phyloP scores from a whole-genome alignment of 2,329 filamentous ascomycete species.

The Verticillium longisporum region DNA sequence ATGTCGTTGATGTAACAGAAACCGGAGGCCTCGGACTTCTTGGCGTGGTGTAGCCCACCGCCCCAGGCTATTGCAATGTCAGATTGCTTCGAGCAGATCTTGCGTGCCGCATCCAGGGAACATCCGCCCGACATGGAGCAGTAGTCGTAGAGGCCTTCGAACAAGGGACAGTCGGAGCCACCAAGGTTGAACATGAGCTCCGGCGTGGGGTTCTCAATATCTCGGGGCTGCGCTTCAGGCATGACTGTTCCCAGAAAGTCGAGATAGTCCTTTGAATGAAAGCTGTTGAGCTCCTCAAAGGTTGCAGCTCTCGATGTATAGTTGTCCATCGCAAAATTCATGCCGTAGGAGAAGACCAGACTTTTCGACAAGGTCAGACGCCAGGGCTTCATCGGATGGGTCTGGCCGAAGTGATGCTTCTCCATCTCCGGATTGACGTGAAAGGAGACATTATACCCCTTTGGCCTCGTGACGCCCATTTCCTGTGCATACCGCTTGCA shows the following conservation, averaged over 20 bases:
- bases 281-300: constrained; percentile 78
- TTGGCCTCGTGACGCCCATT: constrained; percentile 69
- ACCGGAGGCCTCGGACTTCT: constrained; percentile 85
- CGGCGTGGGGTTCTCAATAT: constrained; percentile 57
- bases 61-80: constrained; percentile 98
- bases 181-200: constrained; percentile 76
- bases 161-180: constrained; percentile 91
- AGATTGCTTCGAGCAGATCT: constrained; percentile 77
- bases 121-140: constrained; percentile 89
- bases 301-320: constrained; percentile 80
- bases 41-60: constrained; percentile 91
- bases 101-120: constrained; percentile 83
- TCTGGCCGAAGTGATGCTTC: constrained; percentile 92
- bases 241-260: constrained; percentile 74
- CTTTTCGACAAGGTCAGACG: constrained; percentile 91
- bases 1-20: constrained; percentile 99
- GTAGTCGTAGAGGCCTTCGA: constrained; percentile 92
- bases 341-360: constrained; percentile 87
- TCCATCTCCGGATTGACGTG: constrained; percentile 95
- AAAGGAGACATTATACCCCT: constrained; percentile 87
- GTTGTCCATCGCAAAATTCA: constrained; percentile 95
- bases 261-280: constrained; percentile 85
- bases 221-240: constrained; percentile 55
- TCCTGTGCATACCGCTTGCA: constrained; percentile 49
- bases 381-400: constrained; percentile 99